Evolutionary conservation across 2,329 filamentous ascomycete genomes (phyloP).

Genomic region (Lasiodiplodia gonubiensis): DNA sequence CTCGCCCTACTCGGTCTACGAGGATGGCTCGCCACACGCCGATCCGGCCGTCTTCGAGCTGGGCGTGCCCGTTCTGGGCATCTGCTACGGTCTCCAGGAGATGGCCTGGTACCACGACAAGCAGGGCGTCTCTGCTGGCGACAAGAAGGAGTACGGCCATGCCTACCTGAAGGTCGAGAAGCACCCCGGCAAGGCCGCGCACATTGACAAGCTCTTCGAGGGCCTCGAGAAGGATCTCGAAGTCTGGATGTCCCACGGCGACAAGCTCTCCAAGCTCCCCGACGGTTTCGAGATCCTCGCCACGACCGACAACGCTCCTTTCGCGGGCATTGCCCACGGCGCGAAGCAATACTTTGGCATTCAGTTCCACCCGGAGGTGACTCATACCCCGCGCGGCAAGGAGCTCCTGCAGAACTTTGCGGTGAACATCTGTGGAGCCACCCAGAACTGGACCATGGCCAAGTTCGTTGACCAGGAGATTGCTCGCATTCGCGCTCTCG

Average conservation of each 20-base stretch:
- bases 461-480: conserved; percentile 85
- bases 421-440: conserved; percentile 78
- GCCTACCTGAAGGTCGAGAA: conserved; percentile 67
- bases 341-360: conserved; percentile 76
- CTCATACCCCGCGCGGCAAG: conserved; percentile 71
- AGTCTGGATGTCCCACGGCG: conserved; percentile 87
- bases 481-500: conserved; percentile 75
- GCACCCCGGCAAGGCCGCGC: conserved; percentile 60
- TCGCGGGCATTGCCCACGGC: conserved; percentile 77
- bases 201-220: conserved; percentile 80
- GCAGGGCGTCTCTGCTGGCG: conserved; percentile 69
- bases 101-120: conserved; percentile 72
- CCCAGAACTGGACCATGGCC: conserved; percentile 82
- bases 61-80: conserved; percentile 64
- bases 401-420: conserved; percentile 82
- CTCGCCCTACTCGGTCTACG: conserved; percentile 80
- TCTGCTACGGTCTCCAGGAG: conserved; percentile 73
- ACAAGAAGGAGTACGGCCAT: conserved; percentile 74
- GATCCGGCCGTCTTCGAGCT: conserved; percentile 83
- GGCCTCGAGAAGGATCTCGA: conserved; percentile 73
- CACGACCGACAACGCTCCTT: conserved; percentile 76
- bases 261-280: conserved; percentile 80
- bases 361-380: conserved; percentile 90
- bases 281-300: conserved; percentile 75
- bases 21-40: conserved; percentile 75